Evolutionary conservation across 306 rosid genomes (phyloP), one percentile per base, ranked within the genome.

Genomic region (Ormosia semicastrata): DNA sequence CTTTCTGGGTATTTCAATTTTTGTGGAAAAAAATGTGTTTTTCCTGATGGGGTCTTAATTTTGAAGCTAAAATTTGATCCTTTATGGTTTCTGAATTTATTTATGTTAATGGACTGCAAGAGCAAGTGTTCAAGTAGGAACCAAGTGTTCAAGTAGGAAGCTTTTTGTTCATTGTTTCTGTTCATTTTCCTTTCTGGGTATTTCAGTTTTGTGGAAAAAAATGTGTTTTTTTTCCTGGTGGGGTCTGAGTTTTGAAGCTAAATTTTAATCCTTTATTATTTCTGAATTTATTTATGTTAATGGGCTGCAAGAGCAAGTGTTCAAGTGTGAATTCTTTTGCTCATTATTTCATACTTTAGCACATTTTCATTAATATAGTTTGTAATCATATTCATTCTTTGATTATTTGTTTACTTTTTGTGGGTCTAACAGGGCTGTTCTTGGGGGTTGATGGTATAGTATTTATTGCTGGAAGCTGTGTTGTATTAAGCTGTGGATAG

Each of bases 291-390:
- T 15, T 57, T 13, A 0, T 13, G 34, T 30, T 60, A 18, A 33
- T 30, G 50, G 18, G 47, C 4, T 39, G 54, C 82, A 52, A 12
- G 9, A 29, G 17, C 39, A 8, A 6, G 33, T 56, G 24, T n/a
- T n/a, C 8, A 30, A 79, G 47, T 30, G 1, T 6, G 76, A 56
- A n/a, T 11, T 3, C 40, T n/a, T 14, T 9, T 68, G 1, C n/a
- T 14, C 33, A 3, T 2, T 12, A 17, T 30, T 29, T 14, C 7
- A 32, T 32, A 32, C 0, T 57, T 59, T 8, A 66, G 24, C 65
- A 11, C 53, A 49, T 68, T 57, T 41, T 68, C 15, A 73, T 10
- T 71, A 50, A 10, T 66, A 54, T 83, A 69, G 52, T 69, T 69
- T 52, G 6, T 34, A 24, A 24, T 56, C 62, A 34, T 46, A 0